Evolutionary conservation across 768 basidiomycete genomes (phyloP).

Genomic region (Flagelloscypha sp.): DNA sequence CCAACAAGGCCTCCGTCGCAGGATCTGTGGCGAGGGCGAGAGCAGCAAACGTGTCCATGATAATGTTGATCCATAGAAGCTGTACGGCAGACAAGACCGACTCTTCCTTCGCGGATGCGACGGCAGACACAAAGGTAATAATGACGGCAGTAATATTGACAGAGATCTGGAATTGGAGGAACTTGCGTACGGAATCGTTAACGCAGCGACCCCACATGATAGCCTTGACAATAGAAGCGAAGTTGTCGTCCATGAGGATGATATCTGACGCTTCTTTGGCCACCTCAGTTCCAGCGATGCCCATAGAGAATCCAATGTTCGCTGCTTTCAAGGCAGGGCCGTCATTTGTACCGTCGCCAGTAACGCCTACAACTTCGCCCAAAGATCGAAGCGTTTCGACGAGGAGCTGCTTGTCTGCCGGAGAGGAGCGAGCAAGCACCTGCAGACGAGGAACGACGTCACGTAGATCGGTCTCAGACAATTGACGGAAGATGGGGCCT

Average conservation of each 20-base stretch:
- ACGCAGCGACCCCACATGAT: constrained; percentile 99
- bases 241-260: constrained; percentile 97
- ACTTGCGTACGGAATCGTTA: constrained; percentile 96
- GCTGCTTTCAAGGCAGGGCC: constrained; percentile 94
- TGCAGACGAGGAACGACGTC: constrained; percentile 88
- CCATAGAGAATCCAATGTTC: constrained; percentile 96
- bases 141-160: constrained; percentile 94
- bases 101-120: constrained; percentile 64
- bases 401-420: constrained; percentile 92
- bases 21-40: constrained; percentile 97
- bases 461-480: constrained; percentile 60
- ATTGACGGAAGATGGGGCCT: constrained; percentile 83
- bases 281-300: constrained; percentile 93
- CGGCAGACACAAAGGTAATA: constrained; percentile 86
- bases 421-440: constrained; percentile 94
- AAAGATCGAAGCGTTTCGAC: constrained; percentile 81
- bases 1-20: constrained; percentile 67
- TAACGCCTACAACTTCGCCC: constrained; percentile 90
- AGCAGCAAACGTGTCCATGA: constrained; percentile 98
- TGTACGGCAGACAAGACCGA: constrained; percentile 96
- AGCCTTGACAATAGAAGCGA: constrained; percentile 91
- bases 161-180: constrained; percentile 91
- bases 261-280: constrained; percentile 99
- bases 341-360: constrained; percentile 97
- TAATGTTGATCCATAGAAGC: constrained; percentile 96